phyloP scores from a whole-genome alignment of 495 filamentous ascomycete genomes.

The Tuber melanosporum region DNA sequence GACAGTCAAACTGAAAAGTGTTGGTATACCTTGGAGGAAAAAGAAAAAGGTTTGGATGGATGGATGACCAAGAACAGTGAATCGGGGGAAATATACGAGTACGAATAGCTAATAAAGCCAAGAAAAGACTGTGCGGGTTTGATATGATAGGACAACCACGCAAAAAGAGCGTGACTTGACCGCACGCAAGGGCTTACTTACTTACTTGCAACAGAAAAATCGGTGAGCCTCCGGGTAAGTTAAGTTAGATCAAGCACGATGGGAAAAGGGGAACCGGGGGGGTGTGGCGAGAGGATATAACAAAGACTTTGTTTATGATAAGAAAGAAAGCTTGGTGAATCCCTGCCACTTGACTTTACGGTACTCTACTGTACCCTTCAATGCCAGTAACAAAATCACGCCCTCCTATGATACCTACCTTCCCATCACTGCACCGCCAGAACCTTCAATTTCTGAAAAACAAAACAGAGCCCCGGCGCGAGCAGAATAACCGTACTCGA shows the following conservation, averaged over 20 bases:
- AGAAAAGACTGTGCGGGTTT: background rate
- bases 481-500: no score
- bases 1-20: background rate
- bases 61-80: background rate
- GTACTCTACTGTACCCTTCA: background rate
- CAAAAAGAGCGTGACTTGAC: background rate
- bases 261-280: background rate
- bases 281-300: background rate
- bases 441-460: background rate
- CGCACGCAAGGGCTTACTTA: no score
- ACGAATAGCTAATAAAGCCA: background rate
- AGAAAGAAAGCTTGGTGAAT: background rate
- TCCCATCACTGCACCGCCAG: background rate
- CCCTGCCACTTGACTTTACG: background rate
- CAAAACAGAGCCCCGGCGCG: background rate
- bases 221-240: background rate
- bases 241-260: background rate
- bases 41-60: background rate
- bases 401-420: background rate
- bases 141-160: background rate
- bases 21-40: background rate
- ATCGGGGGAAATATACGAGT: background rate
- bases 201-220: background rate
- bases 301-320: background rate
- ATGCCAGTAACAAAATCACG: background rate